Evolutionary conservation across 1,284 basidiomycete species (phyloP).

Genomic region (Apiotrichum veenhuisii): DNA sequence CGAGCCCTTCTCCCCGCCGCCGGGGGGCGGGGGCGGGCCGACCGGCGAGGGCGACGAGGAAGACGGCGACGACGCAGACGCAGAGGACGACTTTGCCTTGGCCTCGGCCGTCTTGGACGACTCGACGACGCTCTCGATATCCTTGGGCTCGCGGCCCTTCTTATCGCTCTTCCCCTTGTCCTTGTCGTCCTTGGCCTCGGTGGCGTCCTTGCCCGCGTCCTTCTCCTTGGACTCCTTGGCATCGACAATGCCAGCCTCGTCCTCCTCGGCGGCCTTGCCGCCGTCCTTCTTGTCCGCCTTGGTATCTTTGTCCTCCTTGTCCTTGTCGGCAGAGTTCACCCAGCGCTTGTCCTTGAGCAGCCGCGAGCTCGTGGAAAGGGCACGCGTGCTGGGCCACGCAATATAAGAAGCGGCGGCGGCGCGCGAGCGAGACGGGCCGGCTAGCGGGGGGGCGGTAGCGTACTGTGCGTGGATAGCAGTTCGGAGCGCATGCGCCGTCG

Average conservation of each 20-base stretch:
- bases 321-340: constrained; percentile 35
- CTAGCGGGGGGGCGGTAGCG: constrained; percentile 1
- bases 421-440: constrained; percentile 24
- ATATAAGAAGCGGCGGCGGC: constrained; percentile 9
- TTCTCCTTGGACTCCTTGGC: constrained; percentile 19
- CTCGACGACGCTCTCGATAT: background rate
- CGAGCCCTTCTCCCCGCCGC: constrained; percentile 10
- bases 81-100: background rate
- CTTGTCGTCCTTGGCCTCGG: constrained; percentile 5
- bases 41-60: constrained; percentile 8
- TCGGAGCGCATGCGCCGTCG: background rate
- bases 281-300: constrained; percentile 11
- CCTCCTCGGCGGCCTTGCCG: constrained; percentile 10
- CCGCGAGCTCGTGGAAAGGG: constrained; percentile 27
- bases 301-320: constrained; percentile 17
- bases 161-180: constrained; percentile 1
- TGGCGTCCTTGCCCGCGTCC: background rate
- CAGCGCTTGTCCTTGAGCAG: constrained; percentile 41
- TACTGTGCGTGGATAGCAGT: background rate
- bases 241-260: too few relatives aligned
- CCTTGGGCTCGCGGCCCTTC: constrained; percentile 3
- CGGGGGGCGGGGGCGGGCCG: constrained; percentile 5
- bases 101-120: background rate
- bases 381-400: background rate
- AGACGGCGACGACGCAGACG: constrained; percentile 16